Percentiles rank a stretch among this genome's conserved stretches.
These are phyloP conservation scores for Suillus sp. DNA, from an alignment of 768 basidiomycete species.

Conservation along the genomic window DNA sequence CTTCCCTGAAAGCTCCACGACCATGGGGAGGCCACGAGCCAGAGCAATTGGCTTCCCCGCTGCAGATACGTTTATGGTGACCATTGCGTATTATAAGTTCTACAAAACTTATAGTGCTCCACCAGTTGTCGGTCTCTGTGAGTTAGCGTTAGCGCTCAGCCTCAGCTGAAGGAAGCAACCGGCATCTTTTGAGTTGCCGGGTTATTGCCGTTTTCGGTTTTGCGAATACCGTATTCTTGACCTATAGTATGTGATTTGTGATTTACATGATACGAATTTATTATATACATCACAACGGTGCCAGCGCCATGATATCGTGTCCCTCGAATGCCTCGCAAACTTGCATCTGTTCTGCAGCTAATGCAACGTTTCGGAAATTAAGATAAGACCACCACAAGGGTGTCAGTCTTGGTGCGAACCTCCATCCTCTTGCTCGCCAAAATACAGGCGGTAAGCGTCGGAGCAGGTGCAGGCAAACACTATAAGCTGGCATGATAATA, in stretches of 20 bases:
- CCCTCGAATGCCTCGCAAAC: too few relatives aligned
- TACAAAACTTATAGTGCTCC: not conserved
- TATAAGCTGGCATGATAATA: not conserved
- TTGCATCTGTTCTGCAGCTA: too few relatives aligned
- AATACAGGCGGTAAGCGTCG: not conserved
- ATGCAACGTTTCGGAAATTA: not conserved
- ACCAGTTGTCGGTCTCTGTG: too few relatives aligned
- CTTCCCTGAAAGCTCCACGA: conserved; percentile 50
- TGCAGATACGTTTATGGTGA: conserved; percentile 55
- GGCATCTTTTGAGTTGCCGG: too few relatives aligned
- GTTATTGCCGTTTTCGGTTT: too few relatives aligned
- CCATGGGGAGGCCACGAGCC: conserved; percentile 53
- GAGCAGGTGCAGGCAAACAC: not conserved
- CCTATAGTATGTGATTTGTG: too few relatives aligned
- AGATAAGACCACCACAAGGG: not conserved
- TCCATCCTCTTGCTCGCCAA: not conserved
- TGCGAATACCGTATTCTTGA: too few relatives aligned
- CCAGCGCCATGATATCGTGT: too few relatives aligned
- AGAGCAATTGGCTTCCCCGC: conserved; percentile 48
- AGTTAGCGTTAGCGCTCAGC: too few relatives aligned
- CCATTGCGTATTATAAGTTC: conserved; percentile 37
- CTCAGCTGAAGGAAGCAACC: too few relatives aligned
- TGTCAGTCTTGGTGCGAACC: not conserved
- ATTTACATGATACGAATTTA: too few relatives aligned
- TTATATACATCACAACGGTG: too few relatives aligned